Conservation (phyloP, 1,284 basidiomycete genomes). For the Fomitiporia mediterranea region DNA sequence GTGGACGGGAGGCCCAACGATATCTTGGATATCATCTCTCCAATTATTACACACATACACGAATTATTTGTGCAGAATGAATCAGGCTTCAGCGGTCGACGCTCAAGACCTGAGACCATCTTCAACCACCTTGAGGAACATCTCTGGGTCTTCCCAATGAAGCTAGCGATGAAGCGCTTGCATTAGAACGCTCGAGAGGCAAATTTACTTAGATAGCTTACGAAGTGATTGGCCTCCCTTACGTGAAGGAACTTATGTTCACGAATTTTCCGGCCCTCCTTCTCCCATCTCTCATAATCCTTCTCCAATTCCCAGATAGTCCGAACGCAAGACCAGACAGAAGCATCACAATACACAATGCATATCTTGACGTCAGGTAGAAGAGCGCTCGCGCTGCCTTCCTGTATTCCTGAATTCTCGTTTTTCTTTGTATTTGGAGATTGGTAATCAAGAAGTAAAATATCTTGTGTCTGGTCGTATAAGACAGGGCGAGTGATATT, state of each 20-base stretch:
- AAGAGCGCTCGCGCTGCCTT: not conserved
- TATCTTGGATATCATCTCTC: too few species aligned
- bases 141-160: conserved; percentile 14
- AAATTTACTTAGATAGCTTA: conserved; percentile 16
- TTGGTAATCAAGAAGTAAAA: not conserved
- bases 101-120: conserved; percentile 3
- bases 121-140: conserved; percentile 10
- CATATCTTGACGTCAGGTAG: conserved; percentile 8
- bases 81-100: too few species aligned
- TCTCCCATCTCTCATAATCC: conserved; percentile 16
- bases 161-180: not conserved
- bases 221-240: conserved; percentile 26
- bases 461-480: conserved; percentile 1
- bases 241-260: conserved; percentile 22
- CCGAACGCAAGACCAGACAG: conserved; percentile 22
- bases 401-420: not conserved
- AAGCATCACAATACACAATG: conserved; percentile 11
- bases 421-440: not conserved
- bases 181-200: not conserved
- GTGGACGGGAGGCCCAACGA: too few species aligned
- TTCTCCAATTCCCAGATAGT: conserved; percentile 24
- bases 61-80: too few species aligned
- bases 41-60: too few species aligned
- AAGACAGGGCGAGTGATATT: conserved; percentile 1
- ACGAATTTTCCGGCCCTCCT: conserved; percentile 17